phyloP scores from a whole-genome alignment of 2,329 filamentous ascomycete species.

The Cryphonectria carpinicola region DNA sequence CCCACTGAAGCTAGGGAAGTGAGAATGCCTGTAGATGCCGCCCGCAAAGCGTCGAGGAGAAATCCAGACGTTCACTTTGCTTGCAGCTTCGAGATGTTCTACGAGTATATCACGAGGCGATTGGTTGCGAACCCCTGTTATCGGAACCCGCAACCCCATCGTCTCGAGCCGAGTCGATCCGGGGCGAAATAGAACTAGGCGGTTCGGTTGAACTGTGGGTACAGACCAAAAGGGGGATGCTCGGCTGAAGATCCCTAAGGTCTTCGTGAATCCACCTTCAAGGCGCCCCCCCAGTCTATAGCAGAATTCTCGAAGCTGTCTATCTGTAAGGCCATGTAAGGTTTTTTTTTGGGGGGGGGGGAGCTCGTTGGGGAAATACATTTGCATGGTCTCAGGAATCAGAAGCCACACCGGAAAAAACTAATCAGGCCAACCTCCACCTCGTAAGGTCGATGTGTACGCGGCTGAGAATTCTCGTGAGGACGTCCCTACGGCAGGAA shows the following conservation, averaged over 20 bases:
- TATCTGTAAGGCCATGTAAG: not conserved
- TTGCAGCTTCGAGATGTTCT: not conserved
- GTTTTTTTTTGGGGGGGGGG: too few species aligned
- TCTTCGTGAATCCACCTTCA: not conserved
- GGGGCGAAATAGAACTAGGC: not conserved
- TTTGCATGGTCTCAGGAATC: not conserved
- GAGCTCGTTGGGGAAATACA: not conserved
- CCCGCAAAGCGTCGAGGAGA: not conserved
- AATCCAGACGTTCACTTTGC: not conserved
- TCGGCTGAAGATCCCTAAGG: not conserved
- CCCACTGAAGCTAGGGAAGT: not conserved
- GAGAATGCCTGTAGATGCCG: not conserved
- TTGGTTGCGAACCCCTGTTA: not conserved
- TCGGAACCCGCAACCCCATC: not conserved
- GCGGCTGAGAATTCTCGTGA: not conserved
- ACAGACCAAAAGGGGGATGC: not conserved
- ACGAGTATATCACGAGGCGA: not conserved
- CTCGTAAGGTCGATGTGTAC: not conserved
- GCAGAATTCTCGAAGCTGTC: not conserved
- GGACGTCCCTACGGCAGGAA: not conserved
- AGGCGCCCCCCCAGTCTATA: not conserved
- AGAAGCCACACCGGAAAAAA: not conserved
- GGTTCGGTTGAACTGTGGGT: slow-evolving; percentile 2
- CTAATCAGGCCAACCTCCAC: not conserved
- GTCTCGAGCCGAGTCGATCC: not conserved